phyloP scores from a whole-genome alignment of 495 filamentous ascomycete genomes.

The Penicillium robsamsonii region DNA sequence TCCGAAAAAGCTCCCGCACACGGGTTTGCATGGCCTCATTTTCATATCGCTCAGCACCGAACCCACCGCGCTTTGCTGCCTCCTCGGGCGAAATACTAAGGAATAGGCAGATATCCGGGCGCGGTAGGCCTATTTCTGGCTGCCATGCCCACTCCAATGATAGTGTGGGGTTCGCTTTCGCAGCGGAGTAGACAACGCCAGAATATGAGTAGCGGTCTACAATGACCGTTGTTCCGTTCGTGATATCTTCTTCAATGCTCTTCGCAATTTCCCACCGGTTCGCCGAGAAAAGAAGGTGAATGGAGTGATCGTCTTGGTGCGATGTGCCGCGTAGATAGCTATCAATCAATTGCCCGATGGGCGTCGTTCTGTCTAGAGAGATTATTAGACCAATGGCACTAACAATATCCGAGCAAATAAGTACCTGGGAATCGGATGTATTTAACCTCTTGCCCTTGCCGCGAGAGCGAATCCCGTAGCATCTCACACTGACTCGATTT shows the following conservation, averaged over 20 bases:
- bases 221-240: constrained; percentile 68
- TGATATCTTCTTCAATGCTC: constrained; percentile 60
- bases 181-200: constrained; percentile 92
- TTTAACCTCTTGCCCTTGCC: constrained; percentile 61
- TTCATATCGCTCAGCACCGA: constrained; percentile 87
- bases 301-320: constrained; percentile 83
- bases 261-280: constrained; percentile 90
- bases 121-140: constrained; percentile 83
- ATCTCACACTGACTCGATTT: constrained; percentile 91
- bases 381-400: constrained; percentile 16
- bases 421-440: constrained; percentile 87
- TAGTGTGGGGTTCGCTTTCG: constrained; percentile 71
- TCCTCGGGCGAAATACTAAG: constrained; percentile 72
- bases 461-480: constrained; percentile 61
- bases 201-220: constrained; percentile 94
- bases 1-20: constrained; percentile 70
- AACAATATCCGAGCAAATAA: constrained; percentile 8
- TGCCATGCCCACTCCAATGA: constrained; percentile 73
- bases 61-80: constrained; percentile 75
- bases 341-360: constrained; percentile 89
- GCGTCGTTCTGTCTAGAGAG: constrained; percentile 72
- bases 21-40: constrained; percentile 75
- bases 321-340: constrained; percentile 72
- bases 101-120: constrained; percentile 85
- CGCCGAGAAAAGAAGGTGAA: constrained; percentile 92